Evolutionary conservation across 2,329 filamentous ascomycete genomes (phyloP).

Genomic region (Xylaria sp.): DNA sequence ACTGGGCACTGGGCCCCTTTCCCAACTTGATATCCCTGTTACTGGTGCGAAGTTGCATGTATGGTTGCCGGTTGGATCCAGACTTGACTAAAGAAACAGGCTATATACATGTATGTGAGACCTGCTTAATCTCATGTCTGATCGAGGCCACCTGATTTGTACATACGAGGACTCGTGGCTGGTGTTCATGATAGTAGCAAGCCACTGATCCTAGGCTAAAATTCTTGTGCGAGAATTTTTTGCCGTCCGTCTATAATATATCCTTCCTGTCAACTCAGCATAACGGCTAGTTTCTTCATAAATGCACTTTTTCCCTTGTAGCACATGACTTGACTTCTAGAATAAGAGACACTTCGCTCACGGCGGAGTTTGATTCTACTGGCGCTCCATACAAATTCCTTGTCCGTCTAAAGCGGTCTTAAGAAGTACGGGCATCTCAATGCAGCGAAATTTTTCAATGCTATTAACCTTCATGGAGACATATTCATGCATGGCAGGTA

Average conservation of each 20-base stretch:
- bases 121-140: constrained; percentile 9
- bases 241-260: constrained; percentile 22
- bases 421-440: background rate
- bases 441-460: background rate
- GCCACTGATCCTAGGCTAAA: background rate
- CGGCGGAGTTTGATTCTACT: background rate
- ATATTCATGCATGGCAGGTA: background rate
- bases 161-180: constrained; percentile 21
- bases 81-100: constrained; percentile 6
- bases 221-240: background rate
- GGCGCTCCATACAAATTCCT: background rate
- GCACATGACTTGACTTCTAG: background rate
- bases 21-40: constrained; percentile 36
- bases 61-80: constrained; percentile 28
- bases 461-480: background rate
- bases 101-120: constrained; percentile 17
- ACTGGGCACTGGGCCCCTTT: constrained; percentile 28
- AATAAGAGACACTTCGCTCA: background rate
- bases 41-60: constrained; percentile 11
- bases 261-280: background rate
- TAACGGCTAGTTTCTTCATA: background rate
- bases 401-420: background rate
- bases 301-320: background rate
- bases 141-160: constrained; percentile 21
- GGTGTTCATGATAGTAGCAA: background rate